Evolutionary conservation across 2,329 filamentous ascomycete species (phyloP), one percentile per base, ranked within the genome.

Genomic region (Diaporthe helianthi): DNA sequence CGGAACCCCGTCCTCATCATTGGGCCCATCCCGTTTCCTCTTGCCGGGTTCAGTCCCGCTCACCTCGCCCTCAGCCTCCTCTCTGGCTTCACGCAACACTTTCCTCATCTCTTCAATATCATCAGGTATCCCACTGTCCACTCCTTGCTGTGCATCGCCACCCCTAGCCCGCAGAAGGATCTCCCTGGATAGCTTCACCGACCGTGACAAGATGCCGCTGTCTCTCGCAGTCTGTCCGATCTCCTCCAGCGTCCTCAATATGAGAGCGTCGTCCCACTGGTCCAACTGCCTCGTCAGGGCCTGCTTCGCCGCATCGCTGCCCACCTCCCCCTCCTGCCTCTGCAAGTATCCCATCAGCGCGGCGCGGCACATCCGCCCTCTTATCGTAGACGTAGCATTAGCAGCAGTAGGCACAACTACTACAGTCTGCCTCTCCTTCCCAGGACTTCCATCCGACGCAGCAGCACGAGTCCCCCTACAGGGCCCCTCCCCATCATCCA

Each of bases 291-390:
- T 74, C 47, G 72, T 71, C 55, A 76, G 67, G 2, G 36, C 49
- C 24, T 71, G 73, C 13, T 68, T 71, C 44, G 55, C 58, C 4
- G 64, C 65, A 38, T 73, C 73, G 15, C 75, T 73, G 49, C 66
- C 69, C 19, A 46, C 64, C 29, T 58, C 70, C 10, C 61, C 61
- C 26, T 73, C 78, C 12, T 78, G 76, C 47, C 79, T 79, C 13
- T 76, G 73, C 7, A 86, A 75, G 65, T 82, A 84, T 13, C 70
- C 73, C 26, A 83, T 69, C 33, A 86, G 74, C 8, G 79, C 70
- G 4, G 78, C 76, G 26, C 75, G 78, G 68, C 81, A 78, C 31
- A 74, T 69, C 26, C 60, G 47, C 26, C 61, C 71, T 51, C 63
- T 29, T 26, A 71, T 54, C 54, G 38, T 38, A 31, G 49, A 38